Evolutionary conservation across 2,329 filamentous ascomycete genomes (phyloP).

Genomic region (Endocalyx cinctus): DNA sequence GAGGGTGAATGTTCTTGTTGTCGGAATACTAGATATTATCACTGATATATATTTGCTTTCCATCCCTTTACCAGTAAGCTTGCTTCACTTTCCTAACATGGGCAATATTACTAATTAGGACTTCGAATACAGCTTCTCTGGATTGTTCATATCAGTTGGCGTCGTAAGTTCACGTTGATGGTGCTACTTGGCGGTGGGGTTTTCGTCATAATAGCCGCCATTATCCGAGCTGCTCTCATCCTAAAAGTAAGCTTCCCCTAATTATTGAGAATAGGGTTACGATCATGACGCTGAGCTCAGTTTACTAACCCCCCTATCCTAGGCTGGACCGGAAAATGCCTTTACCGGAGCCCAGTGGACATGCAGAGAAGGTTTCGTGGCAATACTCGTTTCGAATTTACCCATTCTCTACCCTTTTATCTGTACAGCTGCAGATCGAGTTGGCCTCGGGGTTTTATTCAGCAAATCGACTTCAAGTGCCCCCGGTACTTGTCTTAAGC

Average conservation of each 20-base stretch:
- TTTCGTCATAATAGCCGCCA: slow-evolving; percentile 44
- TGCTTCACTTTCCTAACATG: not conserved
- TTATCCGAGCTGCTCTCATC: slow-evolving; percentile 42
- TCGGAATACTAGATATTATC: slow-evolving; percentile 36
- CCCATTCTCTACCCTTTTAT: too few relatives aligned
- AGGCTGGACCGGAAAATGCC: too few relatives aligned
- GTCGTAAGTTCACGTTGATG: slow-evolving; percentile 36
- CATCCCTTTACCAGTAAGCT: slow-evolving; percentile 42
- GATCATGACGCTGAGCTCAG: not conserved
- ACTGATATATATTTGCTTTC: slow-evolving; percentile 44
- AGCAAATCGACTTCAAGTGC: too few relatives aligned
- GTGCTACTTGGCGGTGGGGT: slow-evolving; percentile 43
- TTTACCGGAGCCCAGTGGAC: too few relatives aligned
- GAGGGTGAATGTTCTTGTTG: slow-evolving; percentile 36
- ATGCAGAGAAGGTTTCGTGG: slow-evolving; percentile 34
- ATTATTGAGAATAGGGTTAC: not conserved
- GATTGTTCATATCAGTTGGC: slow-evolving; percentile 35
- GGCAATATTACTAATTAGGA: not conserved
- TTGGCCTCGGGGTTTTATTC: too few relatives aligned
- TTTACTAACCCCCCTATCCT: not conserved
- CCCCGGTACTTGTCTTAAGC: too few relatives aligned
- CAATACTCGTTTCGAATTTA: slow-evolving; percentile 32
- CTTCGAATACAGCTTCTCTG: slow-evolving; percentile 35
- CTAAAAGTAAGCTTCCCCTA: slow-evolving; percentile 21
- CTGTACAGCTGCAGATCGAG: too few relatives aligned